A percentile compares a stretch with the other conserved stretches of the same genome.
These are phyloP conservation scores for Penicillium waksmanii DNA, from an alignment of 495 filamentous ascomycete species.

Conservation along the genomic window DNA sequence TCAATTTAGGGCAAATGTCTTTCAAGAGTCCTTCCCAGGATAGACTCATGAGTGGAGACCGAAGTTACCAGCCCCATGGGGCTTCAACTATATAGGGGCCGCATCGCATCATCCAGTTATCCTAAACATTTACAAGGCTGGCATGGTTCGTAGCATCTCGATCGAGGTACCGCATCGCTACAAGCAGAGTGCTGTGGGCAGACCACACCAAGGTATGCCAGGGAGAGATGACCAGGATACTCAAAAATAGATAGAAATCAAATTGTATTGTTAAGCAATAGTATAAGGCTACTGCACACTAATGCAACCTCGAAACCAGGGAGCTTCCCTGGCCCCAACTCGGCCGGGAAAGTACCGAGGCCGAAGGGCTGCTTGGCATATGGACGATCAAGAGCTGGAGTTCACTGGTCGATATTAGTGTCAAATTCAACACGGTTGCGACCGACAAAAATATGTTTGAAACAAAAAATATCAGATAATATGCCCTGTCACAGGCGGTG, in stretches of 20 bases:
- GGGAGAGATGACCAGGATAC: not conserved
- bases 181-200: not conserved
- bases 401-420: constrained; percentile 30
- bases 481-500: constrained; percentile 86
- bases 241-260: not conserved
- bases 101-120: not conserved
- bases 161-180: not conserved
- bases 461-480: constrained; percentile 54
- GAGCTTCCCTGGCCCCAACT: constrained; percentile 2
- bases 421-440: constrained; percentile 15
- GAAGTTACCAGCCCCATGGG: not conserved
- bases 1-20: not conserved
- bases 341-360: constrained; percentile 8
- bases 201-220: not conserved
- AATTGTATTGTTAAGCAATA: constrained; percentile 11
- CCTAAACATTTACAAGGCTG: not conserved
- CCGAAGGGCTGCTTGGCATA: not conserved
- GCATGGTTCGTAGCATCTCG: not conserved
- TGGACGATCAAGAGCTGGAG: not conserved
- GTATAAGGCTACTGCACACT: constrained; percentile 18
- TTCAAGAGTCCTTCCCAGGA: not conserved
- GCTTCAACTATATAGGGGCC: not conserved
- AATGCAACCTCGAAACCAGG: constrained; percentile 5
- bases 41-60: not conserved
- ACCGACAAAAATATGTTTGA: constrained; percentile 18